phyloP scores from a whole-genome alignment of 2,329 filamentous ascomycete species.

The Fusarium fracticaudum region DNA sequence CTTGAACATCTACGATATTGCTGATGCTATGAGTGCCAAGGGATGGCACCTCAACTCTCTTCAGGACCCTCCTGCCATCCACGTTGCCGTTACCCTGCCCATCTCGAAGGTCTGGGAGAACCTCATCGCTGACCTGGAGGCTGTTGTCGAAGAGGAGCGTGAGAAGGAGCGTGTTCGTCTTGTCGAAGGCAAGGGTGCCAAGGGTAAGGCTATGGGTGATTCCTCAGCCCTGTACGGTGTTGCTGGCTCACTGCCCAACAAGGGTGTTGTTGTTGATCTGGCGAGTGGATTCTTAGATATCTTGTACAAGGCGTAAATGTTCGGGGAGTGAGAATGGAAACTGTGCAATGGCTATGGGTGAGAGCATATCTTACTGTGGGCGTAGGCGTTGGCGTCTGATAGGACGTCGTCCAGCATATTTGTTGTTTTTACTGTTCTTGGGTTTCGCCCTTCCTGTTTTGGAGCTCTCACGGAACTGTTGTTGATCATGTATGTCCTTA shows the following conservation, averaged over 20 bases:
- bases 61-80: slow-evolving; percentile 90
- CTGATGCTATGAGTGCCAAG: slow-evolving; percentile 82
- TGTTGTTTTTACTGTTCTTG: background rate
- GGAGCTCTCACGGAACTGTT: background rate
- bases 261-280: slow-evolving; percentile 90
- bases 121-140: slow-evolving; percentile 77
- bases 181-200: slow-evolving; percentile 72
- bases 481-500: background rate
- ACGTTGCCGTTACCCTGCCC: slow-evolving; percentile 91
- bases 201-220: slow-evolving; percentile 78
- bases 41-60: slow-evolving; percentile 98
- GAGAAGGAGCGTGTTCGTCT: slow-evolving; percentile 81
- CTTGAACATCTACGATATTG: slow-evolving; percentile 94
- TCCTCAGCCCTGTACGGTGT: slow-evolving; percentile 93
- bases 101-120: slow-evolving; percentile 83
- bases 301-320: slow-evolving; percentile 80
- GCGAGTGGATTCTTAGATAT: slow-evolving; percentile 93
- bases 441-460: background rate
- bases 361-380: slow-evolving; percentile 10
- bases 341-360: background rate
- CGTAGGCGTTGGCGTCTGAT: slow-evolving; percentile 23
- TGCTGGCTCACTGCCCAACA: slow-evolving; percentile 93
- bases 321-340: background rate
- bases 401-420: slow-evolving; percentile 4
- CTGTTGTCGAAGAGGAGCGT: slow-evolving; percentile 74